These are phyloP conservation scores for Puccinia horiana DNA, from an alignment of 1,284 basidiomycete species.

Conservation along the genomic window DNA sequence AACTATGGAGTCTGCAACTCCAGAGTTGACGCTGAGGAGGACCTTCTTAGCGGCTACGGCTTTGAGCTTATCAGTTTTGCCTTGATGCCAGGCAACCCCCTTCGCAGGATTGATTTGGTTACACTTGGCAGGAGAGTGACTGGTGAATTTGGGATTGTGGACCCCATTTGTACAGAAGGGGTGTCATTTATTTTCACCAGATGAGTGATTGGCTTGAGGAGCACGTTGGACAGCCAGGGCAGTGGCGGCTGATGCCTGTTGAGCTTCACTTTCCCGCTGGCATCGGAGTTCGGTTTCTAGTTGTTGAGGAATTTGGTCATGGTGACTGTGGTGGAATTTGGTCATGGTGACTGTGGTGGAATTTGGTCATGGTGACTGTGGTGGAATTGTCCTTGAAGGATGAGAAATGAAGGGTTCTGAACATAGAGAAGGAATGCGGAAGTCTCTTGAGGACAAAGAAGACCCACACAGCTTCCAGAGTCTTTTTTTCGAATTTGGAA, in stretches of 20 bases:
- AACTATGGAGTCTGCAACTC: neutral
- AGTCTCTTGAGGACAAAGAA: neutral
- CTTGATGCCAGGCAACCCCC: neutral
- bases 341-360: too few species aligned
- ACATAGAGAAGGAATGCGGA: neutral
- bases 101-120: neutral
- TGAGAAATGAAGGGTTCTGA: neutral
- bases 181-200: too few species aligned
- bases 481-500: neutral
- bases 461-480: neutral
- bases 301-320: too few species aligned
- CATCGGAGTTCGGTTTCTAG: too few species aligned
- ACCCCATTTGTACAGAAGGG: neutral
- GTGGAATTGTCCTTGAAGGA: too few species aligned
- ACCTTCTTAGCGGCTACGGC: neutral
- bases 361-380: too few species aligned
- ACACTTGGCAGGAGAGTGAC: neutral
- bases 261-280: too few species aligned
- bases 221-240: too few species aligned
- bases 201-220: too few species aligned
- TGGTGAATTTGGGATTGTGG: neutral
- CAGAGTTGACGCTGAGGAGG: neutral
- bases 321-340: too few species aligned
- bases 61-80: neutral
- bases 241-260: too few species aligned